phyloP scores from a whole-genome alignment of 805 yeast species.

The Kuraishia borneana region DNA sequence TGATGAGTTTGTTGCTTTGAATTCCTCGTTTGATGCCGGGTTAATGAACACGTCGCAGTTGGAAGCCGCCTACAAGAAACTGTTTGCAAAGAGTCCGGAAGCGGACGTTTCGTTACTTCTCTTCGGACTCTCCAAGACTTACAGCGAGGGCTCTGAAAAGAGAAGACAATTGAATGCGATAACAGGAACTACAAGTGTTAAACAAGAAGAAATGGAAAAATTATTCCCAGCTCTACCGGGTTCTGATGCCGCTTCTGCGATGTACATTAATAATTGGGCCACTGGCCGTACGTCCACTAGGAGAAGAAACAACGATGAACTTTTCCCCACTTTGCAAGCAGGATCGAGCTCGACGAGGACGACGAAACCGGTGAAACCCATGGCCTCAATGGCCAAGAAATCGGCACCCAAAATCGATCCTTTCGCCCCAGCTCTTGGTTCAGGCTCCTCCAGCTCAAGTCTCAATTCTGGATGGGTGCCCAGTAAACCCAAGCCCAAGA shows the following conservation, averaged over 20 bases:
- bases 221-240: conserved; percentile 40
- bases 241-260: conserved; percentile 2
- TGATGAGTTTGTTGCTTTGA: conserved; percentile 36
- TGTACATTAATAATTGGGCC: neutral
- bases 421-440: conserved; percentile 14
- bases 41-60: conserved; percentile 37
- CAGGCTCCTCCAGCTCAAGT: conserved; percentile 15
- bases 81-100: conserved; percentile 29
- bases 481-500: conserved; percentile 3
- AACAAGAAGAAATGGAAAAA: conserved; percentile 17
- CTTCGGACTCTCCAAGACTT: conserved; percentile 49
- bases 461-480: conserved; percentile 3
- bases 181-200: conserved; percentile 15
- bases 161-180: conserved; percentile 22
- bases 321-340: conserved; percentile 3
- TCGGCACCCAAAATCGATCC: conserved; percentile 6
- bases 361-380: neutral
- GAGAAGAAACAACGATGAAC: conserved; percentile 22
- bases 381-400: neutral
- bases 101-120: conserved; percentile 48
- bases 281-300: conserved; percentile 19
- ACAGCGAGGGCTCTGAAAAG: conserved; percentile 33
- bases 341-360: conserved; percentile 3
- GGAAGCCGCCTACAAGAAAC: conserved; percentile 28
- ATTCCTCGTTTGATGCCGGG: conserved; percentile 33